Conservation (phyloP, 208 protist genomes). For the Leishmania amazonensis region DNA sequence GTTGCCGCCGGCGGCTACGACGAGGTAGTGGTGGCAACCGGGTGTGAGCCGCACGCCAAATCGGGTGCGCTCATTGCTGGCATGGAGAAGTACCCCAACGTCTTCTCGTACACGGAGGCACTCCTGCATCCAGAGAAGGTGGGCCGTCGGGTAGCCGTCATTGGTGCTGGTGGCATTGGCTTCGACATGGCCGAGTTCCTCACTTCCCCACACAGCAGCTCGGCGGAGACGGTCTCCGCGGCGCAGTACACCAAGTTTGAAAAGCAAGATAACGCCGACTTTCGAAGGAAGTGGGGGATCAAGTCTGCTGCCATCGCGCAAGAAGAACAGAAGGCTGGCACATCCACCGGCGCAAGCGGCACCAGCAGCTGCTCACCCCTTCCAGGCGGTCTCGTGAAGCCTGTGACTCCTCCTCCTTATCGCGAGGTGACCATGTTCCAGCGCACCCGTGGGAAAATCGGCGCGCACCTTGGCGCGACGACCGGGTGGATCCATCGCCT, state of each 20-base stretch:
- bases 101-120: slow-evolving; percentile 87
- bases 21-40: slow-evolving; percentile 89
- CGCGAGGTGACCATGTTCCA: slow-evolving; percentile 74
- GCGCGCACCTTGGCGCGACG: slow-evolving; percentile 76
- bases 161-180: slow-evolving; percentile 93
- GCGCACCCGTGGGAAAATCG: slow-evolving; percentile 81
- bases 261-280: slow-evolving; percentile 38
- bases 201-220: slow-evolving; percentile 28
- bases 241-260: slow-evolving; percentile 30
- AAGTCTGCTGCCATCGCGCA: slow-evolving; percentile 9
- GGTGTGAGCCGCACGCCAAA: slow-evolving; percentile 68
- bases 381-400: slow-evolving; percentile 52
- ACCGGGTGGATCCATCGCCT: slow-evolving; percentile 93
- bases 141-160: slow-evolving; percentile 82
- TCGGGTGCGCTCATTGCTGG: slow-evolving; percentile 46
- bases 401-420: slow-evolving; percentile 18
- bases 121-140: slow-evolving; percentile 58
- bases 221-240: slow-evolving; percentile 24
- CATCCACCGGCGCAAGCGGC: neutral
- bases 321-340: neutral
- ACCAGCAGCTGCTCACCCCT: neutral
- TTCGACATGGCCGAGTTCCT: slow-evolving; percentile 93
- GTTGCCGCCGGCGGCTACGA: slow-evolving; percentile 76
- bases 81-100: slow-evolving; percentile 65
- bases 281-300: slow-evolving; percentile 81